A percentile compares a stretch with the other conserved stretches of the same genome.
Conservation (phyloP, 768 basidiomycete genomes). For the Lactarius hatsudake region DNA sequence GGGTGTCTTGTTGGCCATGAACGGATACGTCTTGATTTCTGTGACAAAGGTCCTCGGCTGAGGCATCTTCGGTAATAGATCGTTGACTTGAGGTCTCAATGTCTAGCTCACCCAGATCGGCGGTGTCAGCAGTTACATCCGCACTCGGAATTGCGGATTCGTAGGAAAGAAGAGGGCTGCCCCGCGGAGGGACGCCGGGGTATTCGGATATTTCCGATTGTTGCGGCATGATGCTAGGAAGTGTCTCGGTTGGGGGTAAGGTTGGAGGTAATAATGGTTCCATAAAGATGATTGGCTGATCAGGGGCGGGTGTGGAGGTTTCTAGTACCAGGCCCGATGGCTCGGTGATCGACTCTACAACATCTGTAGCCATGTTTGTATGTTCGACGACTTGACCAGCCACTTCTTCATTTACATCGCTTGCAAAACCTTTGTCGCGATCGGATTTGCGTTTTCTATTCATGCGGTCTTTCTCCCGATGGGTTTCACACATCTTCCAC, state of each 20-base stretch:
- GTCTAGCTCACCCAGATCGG: neutral
- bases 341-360: conserved; percentile 5
- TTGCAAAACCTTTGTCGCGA: conserved; percentile 26
- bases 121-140: neutral
- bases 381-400: conserved; percentile 4
- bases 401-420: conserved; percentile 10
- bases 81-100: neutral
- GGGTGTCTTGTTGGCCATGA: conserved; percentile 2
- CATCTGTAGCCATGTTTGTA: neutral
- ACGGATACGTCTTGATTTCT: neutral
- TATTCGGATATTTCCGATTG: conserved; percentile 10
- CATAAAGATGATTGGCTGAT: conserved; percentile 20
- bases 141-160: conserved; percentile 1
- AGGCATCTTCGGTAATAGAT: neutral
- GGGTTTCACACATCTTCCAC: conserved; percentile 50
- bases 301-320: neutral
- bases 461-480: conserved; percentile 39
- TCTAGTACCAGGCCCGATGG: neutral
- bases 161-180: conserved; percentile 12
- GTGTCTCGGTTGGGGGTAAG: conserved; percentile 9
- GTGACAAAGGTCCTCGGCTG: conserved; percentile 2
- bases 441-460: conserved; percentile 34
- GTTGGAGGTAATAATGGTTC: conserved; percentile 24
- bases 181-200: conserved; percentile 2
- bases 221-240: neutral